Base-by-base conservation (phyloP, 2,329 filamentous ascomycete genomes). In the Exophiala lecanii-corni region DNA sequence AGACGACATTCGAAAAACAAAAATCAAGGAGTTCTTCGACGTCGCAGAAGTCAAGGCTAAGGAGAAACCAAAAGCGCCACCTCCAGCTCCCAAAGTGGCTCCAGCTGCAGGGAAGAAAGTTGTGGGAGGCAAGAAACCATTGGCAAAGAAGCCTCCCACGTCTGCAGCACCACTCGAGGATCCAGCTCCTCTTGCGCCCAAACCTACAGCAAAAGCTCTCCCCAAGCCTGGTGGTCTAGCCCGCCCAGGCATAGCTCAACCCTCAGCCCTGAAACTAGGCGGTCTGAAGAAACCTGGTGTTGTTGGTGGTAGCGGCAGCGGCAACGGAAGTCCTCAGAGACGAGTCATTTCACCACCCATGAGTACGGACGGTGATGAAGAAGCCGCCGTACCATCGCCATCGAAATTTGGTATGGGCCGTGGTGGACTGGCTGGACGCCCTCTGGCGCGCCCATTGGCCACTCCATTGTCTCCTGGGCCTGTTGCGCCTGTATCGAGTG, bases 1-100 rank as follows among this genome's bases (percentile, higher is more conserved):
- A 2, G 92, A 98, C 60, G 92, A 98, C 17, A 97, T 97, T 54
- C 80, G 89, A 49, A 97, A 95, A 69, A 85, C 75, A 50, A 98
- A 96, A 65, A 86, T 97, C 62, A 96, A 94, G 69, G 92, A 98
- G 63, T 97, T 81, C 62, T 86, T 82, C 47, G 86, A 91, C 42
- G 74, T 76, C 4, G 87, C 86, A 19, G 82, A 91, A 60, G 87
- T 94, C 41, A 89, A 88, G 61, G 84, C 87, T 19, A 94, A 92
- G 62, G 88, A 89, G 61, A 94, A 94, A 67, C 91, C 91, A 1
- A 96, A 96, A 69, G 78, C 87, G 13, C 72, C 73, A 25, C 69
- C 74, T 38, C 71, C 75, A 17, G 78, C 81, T 6, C 76, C 87
- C 2, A 75, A 75, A 54, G 63, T 71, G 13, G 69, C 73, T 31